phyloP scores from a whole-genome alignment of 1,139 yeast species.

The Debaryomyces coudertii region DNA sequence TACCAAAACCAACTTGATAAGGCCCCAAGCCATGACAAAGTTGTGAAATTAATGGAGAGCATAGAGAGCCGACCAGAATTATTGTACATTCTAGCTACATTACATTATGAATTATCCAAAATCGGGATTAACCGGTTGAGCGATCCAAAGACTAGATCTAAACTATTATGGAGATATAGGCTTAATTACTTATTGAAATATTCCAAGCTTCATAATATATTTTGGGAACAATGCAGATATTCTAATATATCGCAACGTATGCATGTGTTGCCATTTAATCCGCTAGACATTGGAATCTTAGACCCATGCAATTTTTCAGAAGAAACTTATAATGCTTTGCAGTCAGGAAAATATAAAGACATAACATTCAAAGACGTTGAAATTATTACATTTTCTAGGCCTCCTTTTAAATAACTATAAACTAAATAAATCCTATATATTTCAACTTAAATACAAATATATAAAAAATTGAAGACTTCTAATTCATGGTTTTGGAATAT shows the following conservation, averaged over 20 bases:
- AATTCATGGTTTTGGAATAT: conserved; percentile 82
- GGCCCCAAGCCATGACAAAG: conserved; percentile 24
- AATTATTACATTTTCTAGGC: conserved; percentile 22
- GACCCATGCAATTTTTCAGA: conserved; percentile 43
- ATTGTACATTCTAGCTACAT: conserved; percentile 32
- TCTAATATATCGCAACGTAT: conserved; percentile 36
- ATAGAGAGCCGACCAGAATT: conserved; percentile 37
- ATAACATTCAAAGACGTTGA: conserved; percentile 28
- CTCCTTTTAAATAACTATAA: conserved; percentile 15
- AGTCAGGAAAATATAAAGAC: conserved; percentile 30
- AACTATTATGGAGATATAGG: conserved; percentile 22
- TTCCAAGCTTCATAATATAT: conserved; percentile 35
- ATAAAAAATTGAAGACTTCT: background rate
- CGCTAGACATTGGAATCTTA: conserved; percentile 38
- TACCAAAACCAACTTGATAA: conserved; percentile 23
- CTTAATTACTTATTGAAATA: conserved; percentile 19
- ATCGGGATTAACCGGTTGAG: conserved; percentile 32
- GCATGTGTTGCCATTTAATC: conserved; percentile 31
- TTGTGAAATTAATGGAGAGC: conserved; percentile 27
- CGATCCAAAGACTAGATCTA: conserved; percentile 16
- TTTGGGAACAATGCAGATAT: conserved; percentile 43
- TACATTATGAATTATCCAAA: conserved; percentile 36
- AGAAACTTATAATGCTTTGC: conserved; percentile 28
- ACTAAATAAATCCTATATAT: background rate
- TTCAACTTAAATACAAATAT: background rate